Evolutionary conservation across 768 basidiomycete genomes (phyloP), one percentile per base, ranked within the genome.

Genomic region (Xerocomus spinulosus): DNA sequence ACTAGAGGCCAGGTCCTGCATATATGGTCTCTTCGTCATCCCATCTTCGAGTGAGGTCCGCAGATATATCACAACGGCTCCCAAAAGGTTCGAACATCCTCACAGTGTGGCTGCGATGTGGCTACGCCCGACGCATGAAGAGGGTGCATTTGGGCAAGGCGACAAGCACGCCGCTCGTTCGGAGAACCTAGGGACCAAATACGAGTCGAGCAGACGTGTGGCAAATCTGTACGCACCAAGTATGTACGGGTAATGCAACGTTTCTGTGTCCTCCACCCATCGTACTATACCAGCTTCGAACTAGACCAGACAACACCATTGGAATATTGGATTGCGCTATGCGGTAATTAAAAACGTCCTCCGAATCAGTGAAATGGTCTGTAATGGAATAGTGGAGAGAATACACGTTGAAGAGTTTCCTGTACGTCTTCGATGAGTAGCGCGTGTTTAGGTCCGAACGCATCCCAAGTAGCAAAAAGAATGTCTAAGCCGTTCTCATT

Each of bases 251-350:
- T 61, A 56, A n/a, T 13, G 23, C 14, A 53, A 54, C 42, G 12
- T 51, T 44, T 61, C 59, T 13, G 56, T 56, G 18, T 6, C 24
- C 23, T 48, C 56, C 5, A 52, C 49, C 67, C 58, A 69, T 49
- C 24, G 39, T n/a, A 15, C 13, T 52, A 57, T 54, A n/a, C 53
- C 46, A 48, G 51, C 49, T 10, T 43, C 48, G 26, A 61, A 53
- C 24, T 38, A 59, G 14, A 21, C 17, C 41, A 48, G 48, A 3
- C 53, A 49, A 5, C 60, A 23, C 58, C 58, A 30, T 52, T 53
- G 3, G 48, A 47, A 28, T 59, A 48, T 17, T 57, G 46, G 9
- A 55, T 51, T 13, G 61, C 55, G 32, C 38, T 23, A 54, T 54
- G 32, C 54, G 37, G 55, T 59, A 54, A 15, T 47, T 42, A 18